Evolutionary conservation across 805 yeast species (phyloP), one percentile per base, ranked within the genome.

Genomic region (Hanseniaspora guilliermondii): DNA sequence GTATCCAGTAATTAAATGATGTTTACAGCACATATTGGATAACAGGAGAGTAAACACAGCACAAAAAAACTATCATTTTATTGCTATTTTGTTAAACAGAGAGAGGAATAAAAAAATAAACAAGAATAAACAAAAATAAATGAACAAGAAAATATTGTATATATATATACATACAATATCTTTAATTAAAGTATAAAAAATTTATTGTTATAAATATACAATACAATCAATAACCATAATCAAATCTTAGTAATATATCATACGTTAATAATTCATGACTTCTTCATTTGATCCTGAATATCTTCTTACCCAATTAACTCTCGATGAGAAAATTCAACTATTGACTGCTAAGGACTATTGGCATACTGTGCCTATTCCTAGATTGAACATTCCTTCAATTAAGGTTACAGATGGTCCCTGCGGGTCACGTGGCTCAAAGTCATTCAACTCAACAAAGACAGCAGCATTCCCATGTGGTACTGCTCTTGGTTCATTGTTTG

Each of bases 391-490:
- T 39, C 80, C 79, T 2, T 64, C 73, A 0, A 56, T 78, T 7
- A 68, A 82, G 60, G 60, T 74, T 32, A 63, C 73, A n/a, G 84
- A 79, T 62, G 84, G 84, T n/a, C 84, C 84, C 41, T 79, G 79
- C 60, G 85, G 84, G 57, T 71, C 78, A 47, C 68, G 83, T 57
- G 84, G 84, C 22, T 76, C 80, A 19, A 71, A 67, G 41, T 76
- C 77, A 61, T 75, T 77, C 60, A 67, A 73, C 57, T 70, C 76
- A 40, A 69, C 71, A 27, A 79, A 79, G 6, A 71, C 82, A 41
- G 80, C 78, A 57, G 77, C 81, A 57, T 71, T 79, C 59, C 81
- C 83, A 4, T 74, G 77, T 61, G 83, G 83, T 25, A 77, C 83
- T 6, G 82, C 72, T 2, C 61, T 79, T 62, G 83, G 78, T 2